Conservation (phyloP, 805 yeast genomes). For the Ogataea sp. region DNA sequence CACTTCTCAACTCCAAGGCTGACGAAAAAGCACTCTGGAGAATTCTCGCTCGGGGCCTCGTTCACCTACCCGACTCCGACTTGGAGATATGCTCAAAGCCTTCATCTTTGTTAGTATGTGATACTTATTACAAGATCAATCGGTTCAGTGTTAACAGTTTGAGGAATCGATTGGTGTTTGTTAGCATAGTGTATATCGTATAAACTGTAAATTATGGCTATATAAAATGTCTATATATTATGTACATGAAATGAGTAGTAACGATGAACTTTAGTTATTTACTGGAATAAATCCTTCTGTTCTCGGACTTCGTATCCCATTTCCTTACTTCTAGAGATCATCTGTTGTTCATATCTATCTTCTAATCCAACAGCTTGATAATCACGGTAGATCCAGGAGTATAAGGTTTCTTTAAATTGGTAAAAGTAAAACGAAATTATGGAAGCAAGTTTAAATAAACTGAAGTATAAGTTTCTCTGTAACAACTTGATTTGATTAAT, state of each 20-base stretch:
- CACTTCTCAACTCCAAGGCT: too few relatives aligned
- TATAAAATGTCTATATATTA: background rate
- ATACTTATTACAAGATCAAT: too few relatives aligned
- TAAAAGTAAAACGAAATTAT: constrained; percentile 16
- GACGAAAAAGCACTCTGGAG: too few relatives aligned
- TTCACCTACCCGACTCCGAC: too few relatives aligned
- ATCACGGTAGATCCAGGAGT: constrained; percentile 6
- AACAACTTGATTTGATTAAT: constrained; percentile 3
- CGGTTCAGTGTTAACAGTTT: too few relatives aligned
- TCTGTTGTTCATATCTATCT: constrained; percentile 35
- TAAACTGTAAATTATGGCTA: too few relatives aligned
- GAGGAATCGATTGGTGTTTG: too few relatives aligned
- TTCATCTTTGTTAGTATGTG: too few relatives aligned
- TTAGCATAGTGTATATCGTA: too few relatives aligned
- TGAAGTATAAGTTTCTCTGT: constrained; percentile 9
- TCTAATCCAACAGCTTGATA: constrained; percentile 31
- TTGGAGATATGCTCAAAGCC: too few relatives aligned
- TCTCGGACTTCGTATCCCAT: constrained; percentile 23
- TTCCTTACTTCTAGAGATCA: constrained; percentile 33
- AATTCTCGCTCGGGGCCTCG: too few relatives aligned
- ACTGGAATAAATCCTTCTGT: background rate
- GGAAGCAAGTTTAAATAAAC: constrained; percentile 20
- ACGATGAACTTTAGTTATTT: too few relatives aligned
- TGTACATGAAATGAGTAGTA: background rate
- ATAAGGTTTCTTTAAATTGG: constrained; percentile 7